phyloP scores from a whole-genome alignment of 208 protist genomes.

The Trypanosoma caninum region DNA sequence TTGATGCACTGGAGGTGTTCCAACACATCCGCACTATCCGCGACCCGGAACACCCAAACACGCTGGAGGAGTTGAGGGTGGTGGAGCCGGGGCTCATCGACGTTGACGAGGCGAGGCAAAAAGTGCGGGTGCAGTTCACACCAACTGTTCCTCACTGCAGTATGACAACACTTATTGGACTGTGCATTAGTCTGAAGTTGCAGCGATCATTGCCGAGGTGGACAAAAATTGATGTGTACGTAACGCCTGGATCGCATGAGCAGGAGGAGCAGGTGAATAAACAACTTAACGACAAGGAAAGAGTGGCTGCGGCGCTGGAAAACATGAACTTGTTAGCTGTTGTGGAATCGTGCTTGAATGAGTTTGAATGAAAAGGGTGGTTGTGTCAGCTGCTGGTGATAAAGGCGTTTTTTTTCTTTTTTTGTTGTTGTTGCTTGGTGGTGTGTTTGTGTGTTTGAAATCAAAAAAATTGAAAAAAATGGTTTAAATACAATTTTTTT shows the following conservation, averaged over 20 bases:
- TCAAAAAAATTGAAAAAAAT: constrained; percentile 2
- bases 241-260: constrained; percentile 92
- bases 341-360: constrained; percentile 84
- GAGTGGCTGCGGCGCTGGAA: constrained; percentile 97
- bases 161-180: constrained; percentile 97
- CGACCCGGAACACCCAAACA: constrained; percentile 98
- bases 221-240: constrained; percentile 94
- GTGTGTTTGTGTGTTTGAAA: not conserved
- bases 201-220: constrained; percentile 91
- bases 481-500: not conserved
- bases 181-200: constrained; percentile 96
- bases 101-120: constrained; percentile 71
- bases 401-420: no score
- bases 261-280: constrained; percentile 97
- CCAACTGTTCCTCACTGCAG: constrained; percentile 99
- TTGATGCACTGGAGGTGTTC: constrained; percentile 95
- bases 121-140: constrained; percentile 94
- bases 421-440: not conserved
- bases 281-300: constrained; percentile 99
- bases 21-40: constrained; percentile 96
- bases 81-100: constrained; percentile 87
- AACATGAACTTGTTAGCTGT: constrained; percentile 88
- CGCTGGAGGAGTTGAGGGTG: constrained; percentile 97
- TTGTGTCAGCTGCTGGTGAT: no score
- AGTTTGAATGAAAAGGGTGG: constrained; percentile 35